Evolutionary conservation across 306 rosid genomes (phyloP).

Genomic region (Fragaria ananassa): DNA sequence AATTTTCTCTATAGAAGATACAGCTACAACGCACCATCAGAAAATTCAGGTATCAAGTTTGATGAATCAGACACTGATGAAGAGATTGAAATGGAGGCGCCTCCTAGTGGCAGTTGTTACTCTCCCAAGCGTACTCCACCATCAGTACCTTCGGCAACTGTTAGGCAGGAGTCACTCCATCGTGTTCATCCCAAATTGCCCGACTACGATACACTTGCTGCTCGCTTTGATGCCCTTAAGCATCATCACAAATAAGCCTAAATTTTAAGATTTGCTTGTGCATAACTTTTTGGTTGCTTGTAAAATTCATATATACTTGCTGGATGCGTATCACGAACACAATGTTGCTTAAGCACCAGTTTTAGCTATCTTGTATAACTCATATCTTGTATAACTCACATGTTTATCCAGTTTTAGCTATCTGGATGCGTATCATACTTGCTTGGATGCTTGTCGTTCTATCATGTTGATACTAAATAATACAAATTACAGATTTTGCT

Average conservation of each 20-base stretch:
- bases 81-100: constrained; percentile 53
- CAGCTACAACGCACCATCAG: constrained; percentile 60
- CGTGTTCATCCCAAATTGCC: constrained; percentile 87
- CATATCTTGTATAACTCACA: constrained; percentile 13
- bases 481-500: not conserved
- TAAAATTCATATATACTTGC: constrained; percentile 10
- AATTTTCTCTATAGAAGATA: constrained; percentile 50
- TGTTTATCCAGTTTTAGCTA: too few relatives aligned
- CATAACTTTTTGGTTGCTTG: constrained; percentile 7
- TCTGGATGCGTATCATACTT: too few relatives aligned
- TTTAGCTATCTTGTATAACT: constrained; percentile 10
- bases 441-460: constrained; percentile 16
- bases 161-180: constrained; percentile 30
- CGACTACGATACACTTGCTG: constrained; percentile 76
- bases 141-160: constrained; percentile 39
- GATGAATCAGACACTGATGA: constrained; percentile 86
- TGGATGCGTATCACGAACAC: not conserved
- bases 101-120: constrained; percentile 26
- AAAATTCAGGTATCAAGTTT: constrained; percentile 59
- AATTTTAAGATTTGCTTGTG: not conserved
- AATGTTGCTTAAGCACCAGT: constrained; percentile 4
- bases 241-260: constrained; percentile 47
- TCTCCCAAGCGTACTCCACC: constrained; percentile 69
- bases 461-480: constrained; percentile 20
- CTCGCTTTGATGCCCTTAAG: constrained; percentile 88